Percentiles rank a stretch among this genome's conserved stretches.
Evolutionary conservation across 2,329 filamentous ascomycete genomes (phyloP).

Genomic region (Penicillium sp.): DNA sequence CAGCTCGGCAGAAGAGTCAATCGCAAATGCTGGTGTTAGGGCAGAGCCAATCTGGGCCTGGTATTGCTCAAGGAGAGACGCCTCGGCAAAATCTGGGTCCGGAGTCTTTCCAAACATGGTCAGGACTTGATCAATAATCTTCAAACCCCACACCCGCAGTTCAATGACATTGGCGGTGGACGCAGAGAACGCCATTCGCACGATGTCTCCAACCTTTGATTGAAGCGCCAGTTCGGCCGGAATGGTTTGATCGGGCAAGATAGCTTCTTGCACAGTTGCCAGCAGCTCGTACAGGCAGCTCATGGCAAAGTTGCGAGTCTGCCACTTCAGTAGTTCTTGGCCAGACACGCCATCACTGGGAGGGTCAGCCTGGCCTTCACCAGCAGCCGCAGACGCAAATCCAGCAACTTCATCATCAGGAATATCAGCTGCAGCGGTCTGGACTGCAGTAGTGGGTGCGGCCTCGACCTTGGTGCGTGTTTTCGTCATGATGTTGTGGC

Average conservation of each 20-base stretch:
- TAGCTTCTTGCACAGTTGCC: slow-evolving; percentile 76
- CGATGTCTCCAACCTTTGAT: slow-evolving; percentile 84
- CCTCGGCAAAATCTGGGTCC: slow-evolving; percentile 97
- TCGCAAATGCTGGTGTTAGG: slow-evolving; percentile 92
- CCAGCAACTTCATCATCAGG: slow-evolving; percentile 97
- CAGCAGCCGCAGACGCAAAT: slow-evolving; percentile 78
- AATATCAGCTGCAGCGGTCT: slow-evolving; percentile 70
- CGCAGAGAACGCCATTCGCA: slow-evolving; percentile 95
- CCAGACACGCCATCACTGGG: slow-evolving; percentile 60
- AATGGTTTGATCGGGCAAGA: slow-evolving; percentile 78
- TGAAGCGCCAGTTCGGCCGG: slow-evolving; percentile 80
- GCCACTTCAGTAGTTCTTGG: slow-evolving; percentile 92
- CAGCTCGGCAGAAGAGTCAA: slow-evolving; percentile 92
- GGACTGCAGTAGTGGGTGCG: slow-evolving; percentile 44
- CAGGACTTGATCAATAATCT: slow-evolving; percentile 90
- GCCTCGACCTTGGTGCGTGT: slow-evolving; percentile 70
- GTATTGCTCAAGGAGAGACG: slow-evolving; percentile 94
- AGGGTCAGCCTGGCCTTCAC: slow-evolving; percentile 63
- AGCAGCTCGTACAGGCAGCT: slow-evolving; percentile 85
- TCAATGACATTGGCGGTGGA: slow-evolving; percentile 93
- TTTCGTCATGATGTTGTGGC: slow-evolving; percentile 87
- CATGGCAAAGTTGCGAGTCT: slow-evolving; percentile 93
- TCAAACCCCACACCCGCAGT: slow-evolving; percentile 85
- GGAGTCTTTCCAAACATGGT: slow-evolving; percentile 96
- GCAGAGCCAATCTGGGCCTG: slow-evolving; percentile 98